Evolutionary conservation across 345 rosid genomes (phyloP), one percentile per base, ranked within the genome.

Genomic region (Laguncularia racemosa): DNA sequence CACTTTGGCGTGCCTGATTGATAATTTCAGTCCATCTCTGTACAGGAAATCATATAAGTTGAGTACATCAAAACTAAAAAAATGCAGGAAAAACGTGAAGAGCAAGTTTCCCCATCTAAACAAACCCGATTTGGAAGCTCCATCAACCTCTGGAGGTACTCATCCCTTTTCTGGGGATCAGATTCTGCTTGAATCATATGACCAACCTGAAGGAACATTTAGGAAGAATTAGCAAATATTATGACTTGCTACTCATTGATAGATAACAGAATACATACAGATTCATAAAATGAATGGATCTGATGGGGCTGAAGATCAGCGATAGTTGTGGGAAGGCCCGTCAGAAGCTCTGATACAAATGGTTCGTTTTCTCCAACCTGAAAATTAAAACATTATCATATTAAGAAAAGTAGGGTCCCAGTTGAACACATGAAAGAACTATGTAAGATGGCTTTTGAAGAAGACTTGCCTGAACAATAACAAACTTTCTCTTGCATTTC

Each of bases 251-350:
- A 33, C 40, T 33, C 40, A 33, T 4, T 33, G 40, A 33, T 23
- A 9, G 40, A 9, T 33, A 33, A 33, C 16, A 60, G 16, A 28
- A 47, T 45, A 16, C 46, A 44, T 86, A 95, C 99, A 56, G 99
- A 84, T 80, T 95, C 99, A 76, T 95, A 95, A 71, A 95, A 95
- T 10, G 91, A 78, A 74, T 95, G 99, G 70, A 95, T 95, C 71
- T 95, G 97, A 65, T 95, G 97, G 70, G 96, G 96, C 81, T 90
- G 96, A 48, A 95, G 99, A 80, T 95, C 99, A 66, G 80, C 77
- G 56, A 95, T 91, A n/a, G 95, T 95, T 13, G 91, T 78, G 50
- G 93, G 85, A 78, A 90, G 97, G 75, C 93, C 89, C 10, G 95
- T 46, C 23, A 95, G 80, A 76, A 90, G 99, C 78, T 95, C 97